A percentile compares a stretch with the other conserved stretches of the same genome.
These are phyloP conservation scores for Poa annua DNA, from an alignment of 176 grass and related monocot genomes.

Conservation along the genomic window DNA sequence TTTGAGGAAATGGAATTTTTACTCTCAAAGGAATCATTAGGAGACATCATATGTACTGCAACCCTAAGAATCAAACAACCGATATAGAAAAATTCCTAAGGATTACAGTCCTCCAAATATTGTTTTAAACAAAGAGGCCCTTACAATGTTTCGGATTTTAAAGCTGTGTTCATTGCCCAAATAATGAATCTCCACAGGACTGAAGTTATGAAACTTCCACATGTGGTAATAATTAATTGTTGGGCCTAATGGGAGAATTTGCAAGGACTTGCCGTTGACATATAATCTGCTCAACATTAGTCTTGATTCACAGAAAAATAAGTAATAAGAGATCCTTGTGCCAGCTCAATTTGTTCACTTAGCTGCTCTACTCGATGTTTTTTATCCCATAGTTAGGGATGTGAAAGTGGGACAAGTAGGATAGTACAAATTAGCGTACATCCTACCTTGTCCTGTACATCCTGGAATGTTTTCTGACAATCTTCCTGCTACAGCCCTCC, in stretches of 20 bases:
- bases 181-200: neutral
- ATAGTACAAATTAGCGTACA: no score
- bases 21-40: conserved; percentile 5
- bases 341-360: neutral
- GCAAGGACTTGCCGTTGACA: neutral
- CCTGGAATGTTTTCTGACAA: neutral
- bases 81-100: neutral
- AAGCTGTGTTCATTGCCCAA: neutral
- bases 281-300: conserved; percentile 1
- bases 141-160: conserved; percentile 6
- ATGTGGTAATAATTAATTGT: neutral
- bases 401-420: no score
- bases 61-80: conserved; percentile 14
- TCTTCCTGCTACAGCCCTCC: neutral
- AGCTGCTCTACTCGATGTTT: conserved; percentile 7
- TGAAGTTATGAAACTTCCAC: conserved; percentile 3
- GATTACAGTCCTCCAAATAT: neutral
- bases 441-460: neutral
- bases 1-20: conserved; percentile 3
- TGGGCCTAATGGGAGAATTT: neutral
- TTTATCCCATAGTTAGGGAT: no score
- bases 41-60: conserved; percentile 14
- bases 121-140: conserved; percentile 2
- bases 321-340: conserved; percentile 2
- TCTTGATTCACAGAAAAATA: conserved; percentile 9